Base-by-base conservation (phyloP, 495 filamentous ascomycete genomes). In the Diplogelasinospora grovesii region DNA sequence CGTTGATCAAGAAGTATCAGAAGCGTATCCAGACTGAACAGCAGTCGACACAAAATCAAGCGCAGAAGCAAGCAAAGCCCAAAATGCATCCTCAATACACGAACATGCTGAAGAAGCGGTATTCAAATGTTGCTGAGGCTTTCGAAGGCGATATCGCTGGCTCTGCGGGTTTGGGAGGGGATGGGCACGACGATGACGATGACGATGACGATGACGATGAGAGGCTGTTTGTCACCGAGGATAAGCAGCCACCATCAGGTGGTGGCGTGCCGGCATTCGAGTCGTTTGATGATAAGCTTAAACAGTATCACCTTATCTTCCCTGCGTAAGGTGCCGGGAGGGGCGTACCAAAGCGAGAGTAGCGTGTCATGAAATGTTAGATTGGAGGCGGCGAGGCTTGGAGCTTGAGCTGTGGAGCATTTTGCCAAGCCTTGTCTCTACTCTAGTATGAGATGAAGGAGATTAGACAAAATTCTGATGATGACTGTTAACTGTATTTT, bases 61-160 rank as follows among this genome's bases (percentile, higher is more conserved):
- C 22, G 3, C 45, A 53, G 18, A 38, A 19, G 20, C 30, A 50
- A 7, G 23, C 45, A 36, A 36, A 30, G 6, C n/a, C n/a, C n/a
- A n/a, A n/a, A n/a, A n/a, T n/a, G n/a, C n/a, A n/a, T n/a, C n/a
- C n/a, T n/a, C n/a, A n/a, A n/a, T n/a, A n/a, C n/a, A 44, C 41
- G 1, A 41, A 35, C 3, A 8, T 55, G 18, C 28, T 43, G 6
- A 49, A 51, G 20, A 43, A 53, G 5, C 55, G 50, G 33, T 69
- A 68, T 40, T 52, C 56, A 5, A 66, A 48, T 39, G 63, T 68
- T 14, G 52, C 56, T 0, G 66, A 69, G 26, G 66, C 66, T 0
- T 65, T 69, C 32, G 54, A 57, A 25, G 64, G 54, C 11, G 63
- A 49, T n/a, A 41, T 54, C 11, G 46, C 49, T 16, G 36, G 45